Conservation (phyloP, 1,284 basidiomycete genomes). For the Sanguinoderma infundibulare region DNA sequence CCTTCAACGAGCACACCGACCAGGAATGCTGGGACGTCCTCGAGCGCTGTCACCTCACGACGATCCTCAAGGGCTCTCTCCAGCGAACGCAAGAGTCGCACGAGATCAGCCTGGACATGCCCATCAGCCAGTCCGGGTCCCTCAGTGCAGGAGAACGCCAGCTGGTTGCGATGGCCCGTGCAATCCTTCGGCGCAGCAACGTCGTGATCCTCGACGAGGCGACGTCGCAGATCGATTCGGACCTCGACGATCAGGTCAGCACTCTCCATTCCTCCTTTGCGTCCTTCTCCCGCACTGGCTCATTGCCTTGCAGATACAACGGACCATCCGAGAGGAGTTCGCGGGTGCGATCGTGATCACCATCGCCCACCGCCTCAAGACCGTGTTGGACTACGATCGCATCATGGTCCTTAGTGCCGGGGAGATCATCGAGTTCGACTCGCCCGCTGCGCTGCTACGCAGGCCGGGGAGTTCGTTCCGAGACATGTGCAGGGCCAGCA, state of each 20-base stretch:
- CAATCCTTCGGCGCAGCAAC: conserved; percentile 75
- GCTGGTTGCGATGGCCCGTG: conserved; percentile 75
- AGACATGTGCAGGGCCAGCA: conserved; percentile 70
- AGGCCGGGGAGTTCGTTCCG: conserved; percentile 66
- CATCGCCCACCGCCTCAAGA: conserved; percentile 80
- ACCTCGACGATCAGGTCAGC: conserved; percentile 68
- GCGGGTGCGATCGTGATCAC: conserved; percentile 78
- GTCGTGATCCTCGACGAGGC: conserved; percentile 89
- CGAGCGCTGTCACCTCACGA: conserved; percentile 62
- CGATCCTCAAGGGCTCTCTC: conserved; percentile 40
- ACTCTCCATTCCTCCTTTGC: not conserved
- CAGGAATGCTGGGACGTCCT: conserved; percentile 70
- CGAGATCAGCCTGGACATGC: conserved; percentile 55
- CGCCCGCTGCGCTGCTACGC: conserved; percentile 64
- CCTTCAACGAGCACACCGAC: conserved; percentile 64
- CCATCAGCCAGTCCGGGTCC: conserved; percentile 70
- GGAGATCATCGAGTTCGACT: conserved; percentile 71
- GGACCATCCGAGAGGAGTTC: conserved; percentile 80
- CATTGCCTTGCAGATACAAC: conserved; percentile 65
- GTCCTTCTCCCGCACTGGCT: not conserved
- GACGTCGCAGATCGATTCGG: conserved; percentile 79
- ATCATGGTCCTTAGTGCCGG: conserved; percentile 80
- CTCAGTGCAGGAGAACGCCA: conserved; percentile 84
- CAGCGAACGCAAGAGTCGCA: conserved; percentile 13
- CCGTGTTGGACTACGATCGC: conserved; percentile 81